phyloP scores from a whole-genome alignment of 129 eudicot species.

The Ambrosia artemisiifolia region DNA sequence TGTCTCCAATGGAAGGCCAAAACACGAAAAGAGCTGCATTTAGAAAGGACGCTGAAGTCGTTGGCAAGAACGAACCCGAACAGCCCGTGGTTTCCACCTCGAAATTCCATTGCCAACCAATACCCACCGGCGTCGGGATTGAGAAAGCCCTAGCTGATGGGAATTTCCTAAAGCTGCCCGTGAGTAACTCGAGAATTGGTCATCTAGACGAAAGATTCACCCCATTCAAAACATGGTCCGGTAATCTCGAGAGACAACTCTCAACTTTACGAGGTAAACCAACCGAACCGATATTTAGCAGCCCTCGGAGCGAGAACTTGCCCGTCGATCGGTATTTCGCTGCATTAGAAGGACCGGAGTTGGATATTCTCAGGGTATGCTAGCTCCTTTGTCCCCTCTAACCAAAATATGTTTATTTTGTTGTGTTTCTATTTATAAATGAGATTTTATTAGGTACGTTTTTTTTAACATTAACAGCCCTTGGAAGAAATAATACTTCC shows the following conservation, averaged over 20 bases:
- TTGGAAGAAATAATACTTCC: slow-evolving; percentile 68
- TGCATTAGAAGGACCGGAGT: slow-evolving; percentile 85
- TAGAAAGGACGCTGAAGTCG: slow-evolving; percentile 31
- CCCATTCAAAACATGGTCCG: slow-evolving; percentile 79
- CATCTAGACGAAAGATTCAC: slow-evolving; percentile 47
- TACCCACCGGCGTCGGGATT: slow-evolving; percentile 36
- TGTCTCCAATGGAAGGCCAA: slow-evolving; percentile 50
- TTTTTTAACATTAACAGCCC: slow-evolving; percentile 45
- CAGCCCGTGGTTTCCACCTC: slow-evolving; percentile 6
- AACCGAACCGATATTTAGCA: slow-evolving; percentile 15
- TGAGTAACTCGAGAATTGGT: slow-evolving; percentile 25
- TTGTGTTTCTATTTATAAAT: neutral
- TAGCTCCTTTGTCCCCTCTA: neutral
- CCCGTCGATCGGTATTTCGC: slow-evolving; percentile 73
- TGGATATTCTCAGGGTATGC: slow-evolving; percentile 74
- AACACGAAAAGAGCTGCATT: slow-evolving; percentile 41
- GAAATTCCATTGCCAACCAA: slow-evolving; percentile 63
- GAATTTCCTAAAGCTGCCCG: slow-evolving; percentile 15
- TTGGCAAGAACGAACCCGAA: neutral
- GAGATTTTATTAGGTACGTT: neutral
- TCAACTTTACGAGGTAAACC: slow-evolving; percentile 52
- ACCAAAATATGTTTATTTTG: neutral
- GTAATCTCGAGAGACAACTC: slow-evolving; percentile 61
- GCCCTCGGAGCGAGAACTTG: slow-evolving; percentile 28
- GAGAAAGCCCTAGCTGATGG: slow-evolving; percentile 25